Evolutionary conservation across 441 rosid species (phyloP).

Genomic region (Euphorbia celastroides): DNA sequence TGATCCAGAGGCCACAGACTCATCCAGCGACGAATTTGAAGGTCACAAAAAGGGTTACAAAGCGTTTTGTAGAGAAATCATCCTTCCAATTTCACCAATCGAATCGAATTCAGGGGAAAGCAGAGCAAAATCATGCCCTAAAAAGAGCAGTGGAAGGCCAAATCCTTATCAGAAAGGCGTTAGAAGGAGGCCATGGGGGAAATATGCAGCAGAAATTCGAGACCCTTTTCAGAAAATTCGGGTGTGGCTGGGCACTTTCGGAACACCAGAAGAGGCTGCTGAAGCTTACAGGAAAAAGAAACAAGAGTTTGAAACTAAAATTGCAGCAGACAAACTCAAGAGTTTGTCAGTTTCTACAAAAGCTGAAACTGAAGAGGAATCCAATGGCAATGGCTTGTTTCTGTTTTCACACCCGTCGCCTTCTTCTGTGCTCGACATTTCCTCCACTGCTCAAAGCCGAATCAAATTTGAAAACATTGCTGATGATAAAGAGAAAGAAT

Average conservation of each 20-base stretch:
- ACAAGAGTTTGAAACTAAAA: conserved; percentile 31
- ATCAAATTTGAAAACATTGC: conserved; percentile 7
- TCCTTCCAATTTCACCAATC: background rate
- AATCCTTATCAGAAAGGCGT: conserved; percentile 38
- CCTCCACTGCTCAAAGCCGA: conserved; percentile 13
- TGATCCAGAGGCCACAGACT: conserved; percentile 51
- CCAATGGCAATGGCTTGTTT: conserved; percentile 12
- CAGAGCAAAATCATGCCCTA: background rate
- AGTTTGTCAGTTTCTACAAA: background rate
- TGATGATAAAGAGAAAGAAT: background rate
- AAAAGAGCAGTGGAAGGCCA: conserved; percentile 11
- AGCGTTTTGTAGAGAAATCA: conserved; percentile 34
- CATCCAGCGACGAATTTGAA: conserved; percentile 39
- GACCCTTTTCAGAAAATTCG: conserved; percentile 31
- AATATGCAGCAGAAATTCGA: conserved; percentile 36
- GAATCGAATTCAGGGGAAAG: conserved; percentile 2
- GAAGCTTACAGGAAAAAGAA: conserved; percentile 38
- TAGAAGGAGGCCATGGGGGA: conserved; percentile 39
- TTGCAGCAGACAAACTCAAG: conserved; percentile 12
- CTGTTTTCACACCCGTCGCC: conserved; percentile 32
- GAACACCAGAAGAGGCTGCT: conserved; percentile 41
- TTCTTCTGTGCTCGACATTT: conserved; percentile 41
- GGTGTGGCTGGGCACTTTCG: conserved; percentile 40
- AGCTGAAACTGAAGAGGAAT: conserved; percentile 6
- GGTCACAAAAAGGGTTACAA: conserved; percentile 2